Base-by-base conservation (phyloP, 1,284 basidiomycete species). In the Marasmius fiardii region DNA sequence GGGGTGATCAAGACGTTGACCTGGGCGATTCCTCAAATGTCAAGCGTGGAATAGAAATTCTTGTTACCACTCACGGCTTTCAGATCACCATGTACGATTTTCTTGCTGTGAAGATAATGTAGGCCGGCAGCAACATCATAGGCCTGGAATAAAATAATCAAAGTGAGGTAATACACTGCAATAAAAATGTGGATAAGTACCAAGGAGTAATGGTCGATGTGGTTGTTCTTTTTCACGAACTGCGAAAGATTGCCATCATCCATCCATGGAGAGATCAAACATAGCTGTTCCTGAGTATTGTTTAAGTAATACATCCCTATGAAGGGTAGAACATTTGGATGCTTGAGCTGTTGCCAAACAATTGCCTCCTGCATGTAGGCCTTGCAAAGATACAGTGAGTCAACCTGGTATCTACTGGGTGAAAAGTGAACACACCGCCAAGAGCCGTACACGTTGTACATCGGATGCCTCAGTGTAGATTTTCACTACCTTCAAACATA, bases 21-120 rank as follows among this genome's bases (percentile, higher is more conserved):
- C 39, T 20, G 12, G n/a, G 5, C 5, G 5, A 14, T 39, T 20
- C 12, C n/a, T n/a, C n/a, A n/a, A n/a, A 14, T 7, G 14, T 51
- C 31, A 39, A 16, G 5, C 4, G 4, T 14, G 37, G 14, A 2
- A 35, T 28, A 34, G 5, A n/a, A 14, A 26, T 31, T n/a, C 18
- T 18, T 18, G 23, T 11, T 20, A 35, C 43, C 37, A 52, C 73
- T 64, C 55, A 73, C 73, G 43, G 63, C 65, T 52, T 74, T 76
- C 34, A 76, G 55, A 51, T 75, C 74, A 23, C 73, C 68, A 20
- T 76, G 74, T 10, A 74, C 51, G 41, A 75, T 67, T 3, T 68
- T 55, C 31, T 63, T 60, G 6, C 26, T 56, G 34, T 76, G 73
- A 8, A 75, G 60, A 52, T 73, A 74, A 18, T 62, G n/a, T 20